These are phyloP conservation scores for Colletotrichum horii DNA, from an alignment of 2,329 filamentous ascomycete genomes.

Conservation along the genomic window DNA sequence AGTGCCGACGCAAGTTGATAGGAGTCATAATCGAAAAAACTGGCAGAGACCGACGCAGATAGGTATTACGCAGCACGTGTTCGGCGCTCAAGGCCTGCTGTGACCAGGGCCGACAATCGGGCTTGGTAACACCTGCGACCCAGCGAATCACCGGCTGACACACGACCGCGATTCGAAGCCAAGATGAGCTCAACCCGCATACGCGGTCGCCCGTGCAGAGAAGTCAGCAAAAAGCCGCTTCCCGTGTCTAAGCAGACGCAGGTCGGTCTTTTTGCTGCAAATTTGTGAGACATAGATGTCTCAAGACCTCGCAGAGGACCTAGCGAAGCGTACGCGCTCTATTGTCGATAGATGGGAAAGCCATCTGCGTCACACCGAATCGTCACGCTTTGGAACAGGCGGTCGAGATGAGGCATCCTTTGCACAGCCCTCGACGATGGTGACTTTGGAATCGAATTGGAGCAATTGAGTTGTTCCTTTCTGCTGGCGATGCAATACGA, in stretches of 20 bases:
- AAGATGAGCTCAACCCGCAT: constrained; percentile 2
- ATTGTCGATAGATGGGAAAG: neutral
- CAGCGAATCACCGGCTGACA: constrained; percentile 22
- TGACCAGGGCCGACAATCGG: constrained; percentile 10
- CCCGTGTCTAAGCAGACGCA: neutral
- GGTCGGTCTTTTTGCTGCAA: neutral
- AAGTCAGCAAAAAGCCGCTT: neutral
- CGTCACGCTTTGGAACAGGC: neutral
- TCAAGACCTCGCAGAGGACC: neutral
- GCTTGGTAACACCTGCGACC: neutral
- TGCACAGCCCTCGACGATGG: neutral
- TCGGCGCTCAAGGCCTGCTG: neutral
- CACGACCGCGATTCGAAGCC: constrained; percentile 11
- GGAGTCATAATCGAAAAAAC: neutral
- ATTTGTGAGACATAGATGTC: neutral
- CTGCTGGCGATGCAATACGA: neutral
- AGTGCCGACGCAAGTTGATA: neutral
- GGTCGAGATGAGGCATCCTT: neutral
- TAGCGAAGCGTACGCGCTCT: neutral
- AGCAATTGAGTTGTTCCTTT: neutral
- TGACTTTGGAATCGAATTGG: neutral
- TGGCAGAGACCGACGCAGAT: neutral
- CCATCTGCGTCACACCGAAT: neutral
- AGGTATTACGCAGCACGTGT: constrained; percentile 2
- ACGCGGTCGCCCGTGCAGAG: neutral